phyloP scores from a whole-genome alignment of 345 rosid genomes.

The Pugionium cornutum region DNA sequence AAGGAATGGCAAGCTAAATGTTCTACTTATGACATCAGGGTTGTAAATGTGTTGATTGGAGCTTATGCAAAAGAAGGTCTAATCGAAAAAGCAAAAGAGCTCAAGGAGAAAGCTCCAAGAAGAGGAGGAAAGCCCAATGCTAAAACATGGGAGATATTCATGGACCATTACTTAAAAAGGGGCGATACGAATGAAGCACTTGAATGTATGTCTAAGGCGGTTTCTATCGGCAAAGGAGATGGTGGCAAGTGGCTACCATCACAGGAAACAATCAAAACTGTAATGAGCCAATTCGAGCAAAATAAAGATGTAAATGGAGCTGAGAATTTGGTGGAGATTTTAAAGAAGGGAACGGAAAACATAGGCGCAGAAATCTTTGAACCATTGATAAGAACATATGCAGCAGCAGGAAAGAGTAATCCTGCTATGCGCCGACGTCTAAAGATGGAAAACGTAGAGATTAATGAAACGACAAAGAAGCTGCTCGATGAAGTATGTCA shows the following conservation, averaged over 20 bases:
- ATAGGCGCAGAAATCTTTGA: slow-evolving; percentile 70
- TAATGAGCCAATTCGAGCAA: slow-evolving; percentile 72
- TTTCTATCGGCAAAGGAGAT: slow-evolving; percentile 66
- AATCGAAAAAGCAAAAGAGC: slow-evolving; percentile 65
- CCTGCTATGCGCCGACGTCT: slow-evolving; percentile 56
- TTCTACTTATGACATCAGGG: slow-evolving; percentile 68
- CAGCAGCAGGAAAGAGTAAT: slow-evolving; percentile 75
- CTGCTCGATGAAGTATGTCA: slow-evolving; percentile 61
- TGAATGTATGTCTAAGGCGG: slow-evolving; percentile 66
- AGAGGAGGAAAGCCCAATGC: slow-evolving; percentile 76
- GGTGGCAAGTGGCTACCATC: slow-evolving; percentile 82
- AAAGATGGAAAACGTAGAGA: slow-evolving; percentile 84
- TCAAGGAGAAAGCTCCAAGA: slow-evolving; percentile 62
- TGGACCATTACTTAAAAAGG: slow-evolving; percentile 59
- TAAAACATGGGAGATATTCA: slow-evolving; percentile 82
- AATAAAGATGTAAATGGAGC: slow-evolving; percentile 83
- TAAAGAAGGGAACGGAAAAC: slow-evolving; percentile 67
- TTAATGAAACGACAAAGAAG: slow-evolving; percentile 57
- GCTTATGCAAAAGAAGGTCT: slow-evolving; percentile 63
- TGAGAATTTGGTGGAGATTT: slow-evolving; percentile 64
- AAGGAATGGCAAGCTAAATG: slow-evolving; percentile 81
- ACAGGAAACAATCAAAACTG: slow-evolving; percentile 47
- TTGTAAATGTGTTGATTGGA: slow-evolving; percentile 69
- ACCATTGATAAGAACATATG: slow-evolving; percentile 81
- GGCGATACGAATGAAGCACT: slow-evolving; percentile 58